phyloP scores from a whole-genome alignment of 345 rosid genomes.

The Arabis hirsuta region DNA sequence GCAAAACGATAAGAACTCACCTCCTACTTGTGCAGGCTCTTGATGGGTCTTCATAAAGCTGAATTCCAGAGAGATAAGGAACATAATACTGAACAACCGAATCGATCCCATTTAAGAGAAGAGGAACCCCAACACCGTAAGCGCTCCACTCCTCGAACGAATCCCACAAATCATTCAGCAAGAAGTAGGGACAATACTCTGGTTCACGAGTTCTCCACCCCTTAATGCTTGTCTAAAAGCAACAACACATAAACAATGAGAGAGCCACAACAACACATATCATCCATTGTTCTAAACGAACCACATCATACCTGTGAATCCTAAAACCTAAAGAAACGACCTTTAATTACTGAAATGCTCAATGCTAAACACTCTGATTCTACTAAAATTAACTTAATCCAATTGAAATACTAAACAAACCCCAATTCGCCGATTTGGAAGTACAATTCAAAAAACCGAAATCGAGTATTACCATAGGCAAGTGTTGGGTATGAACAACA shows the following conservation, averaged over 20 bases:
- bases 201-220: slow-evolving; percentile 56
- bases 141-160: slow-evolving; percentile 90
- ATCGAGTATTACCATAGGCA: slow-evolving; percentile 63
- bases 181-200: slow-evolving; percentile 60
- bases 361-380: background rate
- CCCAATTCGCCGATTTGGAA: background rate
- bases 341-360: background rate
- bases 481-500: slow-evolving; percentile 56
- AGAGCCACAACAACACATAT: background rate
- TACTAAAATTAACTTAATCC: background rate
- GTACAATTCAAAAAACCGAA: background rate
- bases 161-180: slow-evolving; percentile 79
- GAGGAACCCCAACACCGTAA: slow-evolving; percentile 82
- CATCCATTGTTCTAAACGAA: background rate
- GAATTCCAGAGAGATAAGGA: slow-evolving; percentile 91
- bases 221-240: slow-evolving; percentile 49
- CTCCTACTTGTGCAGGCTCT: slow-evolving; percentile 28
- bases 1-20: slow-evolving; percentile 31
- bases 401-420: background rate
- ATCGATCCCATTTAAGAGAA: slow-evolving; percentile 63
- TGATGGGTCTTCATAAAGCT: slow-evolving; percentile 59
- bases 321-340: slow-evolving; percentile 9
- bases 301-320: background rate
- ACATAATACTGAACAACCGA: slow-evolving; percentile 83
- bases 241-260: slow-evolving; percentile 16